These are phyloP conservation scores for Cardamine resedifolia DNA, from an alignment of 345 rosid species.

Conservation along the genomic window DNA sequence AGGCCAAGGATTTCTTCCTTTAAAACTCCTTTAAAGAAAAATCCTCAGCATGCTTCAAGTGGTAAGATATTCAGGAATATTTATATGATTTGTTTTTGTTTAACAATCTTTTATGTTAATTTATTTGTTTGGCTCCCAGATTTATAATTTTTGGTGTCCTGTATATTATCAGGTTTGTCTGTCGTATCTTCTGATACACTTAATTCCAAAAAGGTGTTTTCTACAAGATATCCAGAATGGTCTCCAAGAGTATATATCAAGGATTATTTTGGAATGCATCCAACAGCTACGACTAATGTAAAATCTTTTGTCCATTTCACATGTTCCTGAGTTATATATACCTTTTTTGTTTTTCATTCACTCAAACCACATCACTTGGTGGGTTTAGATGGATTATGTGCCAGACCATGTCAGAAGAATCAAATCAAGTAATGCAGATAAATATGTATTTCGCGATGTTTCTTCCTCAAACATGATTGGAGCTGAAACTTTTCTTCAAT, in stretches of 20 bases:
- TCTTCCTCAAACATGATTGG: conserved; percentile 56
- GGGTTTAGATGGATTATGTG: conserved; percentile 47
- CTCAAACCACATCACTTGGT: conserved; percentile 21
- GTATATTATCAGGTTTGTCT: conserved; percentile 55
- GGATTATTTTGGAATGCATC: conserved; percentile 68
- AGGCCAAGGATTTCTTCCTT: conserved; percentile 72
- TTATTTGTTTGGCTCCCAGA: conserved; percentile 17
- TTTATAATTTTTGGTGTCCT: conserved; percentile 23
- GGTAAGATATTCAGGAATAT: conserved; percentile 45
- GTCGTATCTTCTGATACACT: conserved; percentile 44
- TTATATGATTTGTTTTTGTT: not conserved
- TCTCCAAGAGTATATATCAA: conserved; percentile 58
- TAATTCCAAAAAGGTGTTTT: conserved; percentile 49
- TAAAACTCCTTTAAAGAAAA: conserved; percentile 57
- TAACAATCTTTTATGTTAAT: conserved; percentile 13
- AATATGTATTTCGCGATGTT: conserved; percentile 55
- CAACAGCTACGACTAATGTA: conserved; percentile 54
- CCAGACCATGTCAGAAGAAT: conserved; percentile 46
- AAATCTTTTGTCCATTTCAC: conserved; percentile 3
- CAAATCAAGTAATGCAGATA: conserved; percentile 56
- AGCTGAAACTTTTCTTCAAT: conserved; percentile 51
- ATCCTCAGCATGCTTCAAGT: conserved; percentile 39
- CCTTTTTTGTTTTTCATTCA: conserved; percentile 18
- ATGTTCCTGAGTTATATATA: conserved; percentile 8
- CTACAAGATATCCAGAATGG: conserved; percentile 60